phyloP scores from a whole-genome alignment of 208 protist species.

The Leishmania tropica region DNA sequence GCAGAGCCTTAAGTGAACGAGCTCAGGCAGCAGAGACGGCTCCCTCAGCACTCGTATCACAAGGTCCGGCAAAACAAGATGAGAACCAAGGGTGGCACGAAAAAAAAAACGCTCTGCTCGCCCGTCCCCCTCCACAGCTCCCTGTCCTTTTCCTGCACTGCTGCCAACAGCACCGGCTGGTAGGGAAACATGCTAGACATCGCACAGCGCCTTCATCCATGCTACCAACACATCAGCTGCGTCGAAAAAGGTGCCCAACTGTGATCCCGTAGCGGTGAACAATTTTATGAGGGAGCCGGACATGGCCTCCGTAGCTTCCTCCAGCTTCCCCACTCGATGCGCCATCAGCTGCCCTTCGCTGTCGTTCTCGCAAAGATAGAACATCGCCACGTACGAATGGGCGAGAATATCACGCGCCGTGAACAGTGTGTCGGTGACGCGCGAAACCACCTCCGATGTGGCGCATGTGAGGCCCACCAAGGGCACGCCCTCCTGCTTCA shows the following conservation, averaged over 20 bases:
- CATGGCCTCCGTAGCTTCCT: constrained; percentile 28
- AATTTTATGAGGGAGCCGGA: constrained; percentile 12
- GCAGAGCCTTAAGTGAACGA: neutral
- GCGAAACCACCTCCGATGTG: neutral
- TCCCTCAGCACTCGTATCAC: neutral
- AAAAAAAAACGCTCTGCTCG: neutral
- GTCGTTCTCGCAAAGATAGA: constrained; percentile 12
- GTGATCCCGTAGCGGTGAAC: neutral
- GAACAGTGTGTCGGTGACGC: constrained; percentile 15
- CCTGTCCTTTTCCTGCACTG: no score
- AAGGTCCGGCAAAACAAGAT: neutral
- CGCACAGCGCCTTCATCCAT: constrained; percentile 25
- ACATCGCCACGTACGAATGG: constrained; percentile 31
- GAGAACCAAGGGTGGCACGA: neutral
- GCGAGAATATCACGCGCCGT: constrained; percentile 21
- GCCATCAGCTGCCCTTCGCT: constrained; percentile 16
- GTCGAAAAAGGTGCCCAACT: constrained; percentile 18
- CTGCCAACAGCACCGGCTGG: no score
- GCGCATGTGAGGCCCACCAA: neutral
- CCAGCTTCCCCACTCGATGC: constrained; percentile 28
- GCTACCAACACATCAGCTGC: constrained; percentile 1
- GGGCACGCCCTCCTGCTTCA: neutral
- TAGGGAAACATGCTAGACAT: neutral
- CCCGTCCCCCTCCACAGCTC: neutral
- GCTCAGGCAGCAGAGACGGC: neutral